These are phyloP conservation scores for Penicillium brevicompactum DNA, from an alignment of 2,329 filamentous ascomycete species.

Conservation along the genomic window DNA sequence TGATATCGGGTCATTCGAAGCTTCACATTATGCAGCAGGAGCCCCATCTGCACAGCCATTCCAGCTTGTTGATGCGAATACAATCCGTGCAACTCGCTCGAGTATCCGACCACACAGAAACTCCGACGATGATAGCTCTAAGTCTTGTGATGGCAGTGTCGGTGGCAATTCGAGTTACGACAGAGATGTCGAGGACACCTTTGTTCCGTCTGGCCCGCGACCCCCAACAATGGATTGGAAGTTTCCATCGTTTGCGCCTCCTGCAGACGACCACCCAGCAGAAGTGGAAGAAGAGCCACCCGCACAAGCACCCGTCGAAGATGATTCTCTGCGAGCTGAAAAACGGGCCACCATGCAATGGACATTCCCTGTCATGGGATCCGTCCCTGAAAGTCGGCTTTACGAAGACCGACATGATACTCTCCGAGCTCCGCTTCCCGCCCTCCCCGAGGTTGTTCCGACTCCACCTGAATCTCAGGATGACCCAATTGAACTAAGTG, in stretches of 20 bases:
- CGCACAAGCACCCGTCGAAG: constrained; percentile 12
- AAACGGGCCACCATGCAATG: constrained; percentile 54
- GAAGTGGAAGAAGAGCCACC: constrained; percentile 5
- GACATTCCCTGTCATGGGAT: constrained; percentile 53
- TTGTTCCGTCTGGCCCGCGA: constrained; percentile 40
- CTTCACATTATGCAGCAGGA: constrained; percentile 54
- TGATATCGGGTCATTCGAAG: constrained; percentile 57
- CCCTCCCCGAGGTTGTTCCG: constrained; percentile 19
- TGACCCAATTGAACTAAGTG: constrained; percentile 28
- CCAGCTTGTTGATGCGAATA: constrained; percentile 55
- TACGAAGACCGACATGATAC: constrained; percentile 34
- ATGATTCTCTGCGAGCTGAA: constrained; percentile 28
- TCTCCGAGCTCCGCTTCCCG: constrained; percentile 32
- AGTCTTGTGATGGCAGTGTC: constrained; percentile 34
- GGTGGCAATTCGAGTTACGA: constrained; percentile 23
- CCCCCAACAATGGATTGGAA: constrained; percentile 53
- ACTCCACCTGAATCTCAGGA: constrained; percentile 15
- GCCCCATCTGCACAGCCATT: constrained; percentile 54
- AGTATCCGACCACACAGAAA: constrained; percentile 48
- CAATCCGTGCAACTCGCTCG: constrained; percentile 58
- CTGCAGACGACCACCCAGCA: constrained; percentile 18
- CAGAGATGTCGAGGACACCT: constrained; percentile 31
- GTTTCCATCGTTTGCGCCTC: constrained; percentile 40
- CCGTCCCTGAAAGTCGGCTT: constrained; percentile 14
- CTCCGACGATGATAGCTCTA: constrained; percentile 38